Conservation (phyloP, 2,329 filamentous ascomycete species). For the Epichloe elymi region DNA sequence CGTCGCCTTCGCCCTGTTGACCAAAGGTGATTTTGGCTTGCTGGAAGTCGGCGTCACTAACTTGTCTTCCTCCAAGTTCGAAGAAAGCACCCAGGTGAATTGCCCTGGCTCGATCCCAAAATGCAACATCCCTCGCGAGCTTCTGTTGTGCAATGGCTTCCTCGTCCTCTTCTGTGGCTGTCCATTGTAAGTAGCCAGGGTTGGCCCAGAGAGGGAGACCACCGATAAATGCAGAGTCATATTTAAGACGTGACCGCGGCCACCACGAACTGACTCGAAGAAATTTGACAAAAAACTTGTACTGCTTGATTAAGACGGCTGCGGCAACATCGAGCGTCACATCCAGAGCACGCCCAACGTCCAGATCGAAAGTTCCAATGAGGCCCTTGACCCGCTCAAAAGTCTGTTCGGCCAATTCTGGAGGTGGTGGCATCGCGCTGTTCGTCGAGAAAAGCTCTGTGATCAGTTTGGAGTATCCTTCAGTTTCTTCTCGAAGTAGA, state of each 20-base stretch:
- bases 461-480: constrained; percentile 91
- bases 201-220: constrained; percentile 79
- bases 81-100: constrained; percentile 76
- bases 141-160: constrained; percentile 41
- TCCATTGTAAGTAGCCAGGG: constrained; percentile 53
- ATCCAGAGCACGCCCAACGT: constrained; percentile 87
- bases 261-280: constrained; percentile 92
- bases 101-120: constrained; percentile 71
- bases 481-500: constrained; percentile 82
- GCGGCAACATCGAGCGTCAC: constrained; percentile 93
- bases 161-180: constrained; percentile 56
- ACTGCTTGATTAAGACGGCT: constrained; percentile 82
- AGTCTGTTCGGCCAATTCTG: constrained; percentile 66
- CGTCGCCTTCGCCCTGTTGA: constrained; percentile 30
- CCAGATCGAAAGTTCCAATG: constrained; percentile 92
- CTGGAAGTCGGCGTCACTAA: constrained; percentile 45
- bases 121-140: constrained; percentile 54
- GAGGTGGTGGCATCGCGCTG: constrained; percentile 57
- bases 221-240: constrained; percentile 31
- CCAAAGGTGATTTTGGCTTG: constrained; percentile 26
- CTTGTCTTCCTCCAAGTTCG: constrained; percentile 63
- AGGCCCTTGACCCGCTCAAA: constrained; percentile 89
- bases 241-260: constrained; percentile 51
- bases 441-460: constrained; percentile 91
- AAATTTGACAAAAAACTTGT: constrained; percentile 88